Conservation (phyloP, 768 basidiomycete genomes). For the Boletus barrowsii region DNA sequence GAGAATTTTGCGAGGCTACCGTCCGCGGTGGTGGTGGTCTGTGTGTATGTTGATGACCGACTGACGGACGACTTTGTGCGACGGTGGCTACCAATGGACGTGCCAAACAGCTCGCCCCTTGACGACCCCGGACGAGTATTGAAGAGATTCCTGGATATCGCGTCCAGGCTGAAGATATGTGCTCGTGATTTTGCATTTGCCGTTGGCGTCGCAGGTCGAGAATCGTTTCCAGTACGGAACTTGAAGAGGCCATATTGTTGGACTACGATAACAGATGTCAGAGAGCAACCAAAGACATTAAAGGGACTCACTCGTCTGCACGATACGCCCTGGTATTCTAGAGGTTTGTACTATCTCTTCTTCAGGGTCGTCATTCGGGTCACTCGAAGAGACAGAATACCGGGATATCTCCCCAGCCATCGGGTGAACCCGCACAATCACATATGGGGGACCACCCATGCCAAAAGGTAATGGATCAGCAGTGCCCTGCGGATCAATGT, state of each 20-base stretch:
- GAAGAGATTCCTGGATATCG: slow-evolving; percentile 87
- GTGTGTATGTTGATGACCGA: slow-evolving; percentile 71
- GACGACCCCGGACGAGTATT: slow-evolving; percentile 62
- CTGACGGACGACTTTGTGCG: slow-evolving; percentile 62
- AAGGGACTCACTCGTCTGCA: slow-evolving; percentile 70
- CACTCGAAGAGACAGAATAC: slow-evolving; percentile 71
- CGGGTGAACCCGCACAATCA: slow-evolving; percentile 79
- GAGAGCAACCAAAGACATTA: neutral
- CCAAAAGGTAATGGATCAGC: slow-evolving; percentile 81
- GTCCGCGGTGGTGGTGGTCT: slow-evolving; percentile 64
- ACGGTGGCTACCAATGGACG: slow-evolving; percentile 64
- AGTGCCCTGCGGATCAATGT: slow-evolving; percentile 73
- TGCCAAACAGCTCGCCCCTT: slow-evolving; percentile 74
- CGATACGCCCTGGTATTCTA: slow-evolving; percentile 68
- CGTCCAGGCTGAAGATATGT: slow-evolving; percentile 87
- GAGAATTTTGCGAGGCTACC: slow-evolving; percentile 72
- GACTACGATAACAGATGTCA: slow-evolving; percentile 42
- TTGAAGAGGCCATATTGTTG: slow-evolving; percentile 89
- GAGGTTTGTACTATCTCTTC: slow-evolving; percentile 82
- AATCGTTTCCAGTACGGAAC: slow-evolving; percentile 73
- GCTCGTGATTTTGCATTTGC: slow-evolving; percentile 67
- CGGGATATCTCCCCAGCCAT: slow-evolving; percentile 81
- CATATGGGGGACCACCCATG: slow-evolving; percentile 64
- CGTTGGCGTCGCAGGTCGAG: slow-evolving; percentile 85
- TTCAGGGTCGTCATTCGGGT: slow-evolving; percentile 68